A percentile compares a stretch with the other conserved stretches of the same genome.
These are phyloP conservation scores for Pythium angustatum DNA, from an alignment of 352 stramenopile genomes.

Conservation along the genomic window DNA sequence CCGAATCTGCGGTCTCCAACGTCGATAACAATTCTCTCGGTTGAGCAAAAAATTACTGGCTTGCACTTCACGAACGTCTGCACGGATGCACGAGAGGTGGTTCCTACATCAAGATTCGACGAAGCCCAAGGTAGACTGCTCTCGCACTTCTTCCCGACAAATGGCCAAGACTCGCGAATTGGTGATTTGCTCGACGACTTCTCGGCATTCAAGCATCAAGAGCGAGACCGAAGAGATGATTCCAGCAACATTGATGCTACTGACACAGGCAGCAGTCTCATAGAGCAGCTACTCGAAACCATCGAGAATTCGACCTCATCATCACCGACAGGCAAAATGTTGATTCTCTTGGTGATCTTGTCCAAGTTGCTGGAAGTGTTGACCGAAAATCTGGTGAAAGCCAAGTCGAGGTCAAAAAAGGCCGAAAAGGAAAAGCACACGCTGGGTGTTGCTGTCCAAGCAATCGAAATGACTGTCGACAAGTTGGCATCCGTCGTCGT, in stretches of 20 bases:
- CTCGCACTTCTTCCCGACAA: constrained; percentile 52
- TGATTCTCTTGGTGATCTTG: constrained; percentile 20
- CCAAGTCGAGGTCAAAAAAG: background rate
- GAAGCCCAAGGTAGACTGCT: constrained; percentile 43
- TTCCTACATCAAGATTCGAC: constrained; percentile 40
- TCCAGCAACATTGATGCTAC: background rate
- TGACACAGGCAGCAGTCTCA: constrained; percentile 2
- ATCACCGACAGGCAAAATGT: constrained; percentile 11
- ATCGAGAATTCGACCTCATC: constrained; percentile 14
- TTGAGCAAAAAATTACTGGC: constrained; percentile 52
- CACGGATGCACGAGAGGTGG: constrained; percentile 47
- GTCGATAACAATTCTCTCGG: constrained; percentile 39
- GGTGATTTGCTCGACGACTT: constrained; percentile 63
- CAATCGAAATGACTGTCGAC: constrained; percentile 23
- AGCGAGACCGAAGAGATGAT: background rate
- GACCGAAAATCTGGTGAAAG: background rate
- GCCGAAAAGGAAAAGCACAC: constrained; percentile 2
- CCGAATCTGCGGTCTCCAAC: constrained; percentile 47
- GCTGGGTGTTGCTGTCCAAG: constrained; percentile 7
- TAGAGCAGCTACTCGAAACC: constrained; percentile 18
- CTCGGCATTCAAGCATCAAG: constrained; percentile 10
- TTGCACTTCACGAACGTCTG: constrained; percentile 62
- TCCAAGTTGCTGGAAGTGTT: constrained; percentile 12
- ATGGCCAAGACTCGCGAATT: constrained; percentile 44
- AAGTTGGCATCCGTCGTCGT: constrained; percentile 9